Evolutionary conservation across 1,139 yeast genomes (phyloP).

Genomic region (Suhomyces bribrorum): DNA sequence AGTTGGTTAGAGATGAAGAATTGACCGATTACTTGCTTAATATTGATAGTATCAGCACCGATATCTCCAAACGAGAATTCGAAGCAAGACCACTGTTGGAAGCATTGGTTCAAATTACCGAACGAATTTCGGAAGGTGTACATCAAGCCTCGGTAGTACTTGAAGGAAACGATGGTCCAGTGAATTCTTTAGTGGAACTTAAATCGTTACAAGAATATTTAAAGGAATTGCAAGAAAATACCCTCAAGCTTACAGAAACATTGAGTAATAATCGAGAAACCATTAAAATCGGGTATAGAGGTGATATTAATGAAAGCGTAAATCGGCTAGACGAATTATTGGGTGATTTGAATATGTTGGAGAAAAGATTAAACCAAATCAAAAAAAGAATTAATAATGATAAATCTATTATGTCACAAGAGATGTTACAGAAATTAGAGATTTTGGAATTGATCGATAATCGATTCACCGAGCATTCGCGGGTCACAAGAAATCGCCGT

Average conservation of each 20-base stretch:
- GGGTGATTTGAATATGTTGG: constrained; percentile 29
- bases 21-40: constrained; percentile 35
- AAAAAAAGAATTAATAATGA: constrained; percentile 28
- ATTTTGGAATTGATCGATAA: constrained; percentile 35
- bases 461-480: constrained; percentile 30
- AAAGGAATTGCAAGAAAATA: constrained; percentile 10
- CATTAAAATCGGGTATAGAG: constrained; percentile 25
- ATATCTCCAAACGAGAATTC: constrained; percentile 13
- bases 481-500: constrained; percentile 26
- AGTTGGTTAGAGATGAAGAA: constrained; percentile 26
- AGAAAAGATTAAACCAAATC: constrained; percentile 28
- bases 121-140: constrained; percentile 8
- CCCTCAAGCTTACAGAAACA: constrained; percentile 16
- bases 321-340: constrained; percentile 30
- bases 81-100: constrained; percentile 9
- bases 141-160: constrained; percentile 5
- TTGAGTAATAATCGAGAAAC: constrained; percentile 18
- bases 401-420: constrained; percentile 28
- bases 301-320: constrained; percentile 32
- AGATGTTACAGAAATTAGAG: constrained; percentile 34
- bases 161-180: constrained; percentile 8
- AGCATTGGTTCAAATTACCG: constrained; percentile 10
- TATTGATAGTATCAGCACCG: constrained; percentile 34
- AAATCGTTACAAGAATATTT: constrained; percentile 16
- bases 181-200: constrained; percentile 13